Evolutionary conservation across 805 yeast genomes (phyloP), one percentile per base, ranked within the genome.

Genomic region (Candida coquimbonensis): DNA sequence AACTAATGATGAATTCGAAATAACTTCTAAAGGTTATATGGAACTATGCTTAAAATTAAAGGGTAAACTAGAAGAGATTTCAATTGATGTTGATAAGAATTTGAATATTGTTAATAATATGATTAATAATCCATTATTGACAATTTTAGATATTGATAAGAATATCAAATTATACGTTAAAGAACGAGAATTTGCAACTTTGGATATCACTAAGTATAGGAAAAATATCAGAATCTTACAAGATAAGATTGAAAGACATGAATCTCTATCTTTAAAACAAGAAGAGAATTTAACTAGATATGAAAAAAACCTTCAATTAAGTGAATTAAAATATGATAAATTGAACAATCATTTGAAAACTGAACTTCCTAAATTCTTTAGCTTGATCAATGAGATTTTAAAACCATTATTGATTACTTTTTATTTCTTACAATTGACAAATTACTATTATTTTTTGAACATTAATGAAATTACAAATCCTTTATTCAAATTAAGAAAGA

Each of bases 311-410:
- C 38, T 60, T 27, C 65, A 56, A 48, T 57, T 55, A 44, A 62
- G 53, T 49, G 65, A 51, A 46, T 63, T 47, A 55, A 70, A 54
- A 41, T 75, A 70, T 52, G 69, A 70, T 2, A 40, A 48, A 11
- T 49, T 67, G 33, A 74, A 77, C 53, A 49, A 54, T 5, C 42
- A 51, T 4, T 61, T 79, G 49, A 74, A 75, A 46, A 47, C 46
- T 29, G 83, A 78, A 37, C 53, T 80, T 1, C 81, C 83, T 0
- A 41, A 49, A 4, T 72, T 76, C 40, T 64, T 72, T 45, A 46
- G 59, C 7, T 55, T 71, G 11, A 57, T 70, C 0, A 47, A 60
- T 4, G 40, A 53, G 13, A 54, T 71, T 24, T 53, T 69, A 36
- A 54, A 57, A 24, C 68, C 67, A 5, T 37, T 55, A 3, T 45